Evolutionary conservation across 345 rosid species (phyloP).

Genomic region (thale cress (Arabidopsis thaliana)): DNA sequence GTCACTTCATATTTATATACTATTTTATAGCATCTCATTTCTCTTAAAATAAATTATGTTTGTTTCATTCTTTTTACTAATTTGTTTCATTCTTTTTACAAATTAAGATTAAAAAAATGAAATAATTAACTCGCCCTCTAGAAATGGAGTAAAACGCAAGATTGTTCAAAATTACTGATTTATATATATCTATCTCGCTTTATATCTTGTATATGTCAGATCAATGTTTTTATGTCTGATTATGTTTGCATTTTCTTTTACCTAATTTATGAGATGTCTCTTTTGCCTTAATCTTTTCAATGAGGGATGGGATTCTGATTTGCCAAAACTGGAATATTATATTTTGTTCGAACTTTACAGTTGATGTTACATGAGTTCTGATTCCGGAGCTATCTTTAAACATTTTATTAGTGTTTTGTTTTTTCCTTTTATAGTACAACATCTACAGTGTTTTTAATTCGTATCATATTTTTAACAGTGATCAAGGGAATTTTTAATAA

Average conservation of each 20-base stretch:
- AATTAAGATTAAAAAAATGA: neutral
- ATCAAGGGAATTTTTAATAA: neutral
- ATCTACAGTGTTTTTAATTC: neutral
- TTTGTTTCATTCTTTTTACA: neutral
- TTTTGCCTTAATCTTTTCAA: conserved; percentile 24
- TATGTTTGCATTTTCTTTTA: conserved; percentile 34
- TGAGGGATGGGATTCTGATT: conserved; percentile 45
- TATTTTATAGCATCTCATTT: neutral
- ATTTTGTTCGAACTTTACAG: conserved; percentile 36
- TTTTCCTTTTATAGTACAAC: conserved; percentile 16
- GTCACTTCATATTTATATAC: neutral
- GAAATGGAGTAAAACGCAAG: neutral
- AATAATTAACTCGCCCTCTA: neutral
- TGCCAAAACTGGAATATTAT: conserved; percentile 40
- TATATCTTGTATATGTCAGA: conserved; percentile 24
- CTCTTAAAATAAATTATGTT: neutral
- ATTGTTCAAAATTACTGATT: neutral
- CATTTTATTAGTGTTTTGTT: neutral
- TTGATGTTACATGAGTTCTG: conserved; percentile 41
- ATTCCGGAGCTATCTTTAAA: conserved; percentile 24
- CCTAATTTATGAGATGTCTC: conserved; percentile 20
- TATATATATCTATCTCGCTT: neutral
- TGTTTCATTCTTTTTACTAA: neutral
- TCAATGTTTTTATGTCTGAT: conserved; percentile 42
- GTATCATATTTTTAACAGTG: neutral